Evolutionary conservation across 2,329 filamentous ascomycete genomes (phyloP).

Genomic region (Penicillium griseofulvum): DNA sequence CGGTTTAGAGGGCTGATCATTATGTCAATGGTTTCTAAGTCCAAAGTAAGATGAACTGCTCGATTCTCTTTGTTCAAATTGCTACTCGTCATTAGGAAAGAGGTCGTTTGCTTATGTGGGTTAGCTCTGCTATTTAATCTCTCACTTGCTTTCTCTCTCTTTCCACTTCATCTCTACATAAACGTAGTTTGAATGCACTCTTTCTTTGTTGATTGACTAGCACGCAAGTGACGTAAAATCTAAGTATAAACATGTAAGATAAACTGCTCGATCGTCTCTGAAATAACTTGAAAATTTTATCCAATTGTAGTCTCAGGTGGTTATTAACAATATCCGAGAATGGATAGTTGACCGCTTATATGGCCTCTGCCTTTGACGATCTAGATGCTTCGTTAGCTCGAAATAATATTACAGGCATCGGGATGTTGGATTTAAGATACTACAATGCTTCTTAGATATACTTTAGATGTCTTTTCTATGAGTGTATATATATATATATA

Average conservation of each 20-base stretch:
- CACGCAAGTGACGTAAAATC: background rate
- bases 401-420: background rate
- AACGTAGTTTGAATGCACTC: too few relatives aligned
- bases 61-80: too few relatives aligned
- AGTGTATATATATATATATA: too few relatives aligned
- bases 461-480: background rate
- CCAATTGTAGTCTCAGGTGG: too few relatives aligned
- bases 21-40: background rate
- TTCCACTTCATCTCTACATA: too few relatives aligned
- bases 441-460: background rate
- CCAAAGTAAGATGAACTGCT: background rate
- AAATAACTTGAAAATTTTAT: background rate
- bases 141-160: too few relatives aligned
- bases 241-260: background rate
- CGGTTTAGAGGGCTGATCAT: conserved; percentile 7
- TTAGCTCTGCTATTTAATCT: too few relatives aligned
- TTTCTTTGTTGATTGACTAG: too few relatives aligned
- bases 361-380: background rate
- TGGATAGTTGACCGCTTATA: background rate
- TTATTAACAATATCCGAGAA: background rate
- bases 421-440: background rate
- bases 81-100: too few relatives aligned
- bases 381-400: background rate
- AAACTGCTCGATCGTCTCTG: background rate
- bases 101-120: too few relatives aligned